phyloP scores from a whole-genome alignment of 2,329 filamentous ascomycete species.

The Diaporthe sp. region DNA sequence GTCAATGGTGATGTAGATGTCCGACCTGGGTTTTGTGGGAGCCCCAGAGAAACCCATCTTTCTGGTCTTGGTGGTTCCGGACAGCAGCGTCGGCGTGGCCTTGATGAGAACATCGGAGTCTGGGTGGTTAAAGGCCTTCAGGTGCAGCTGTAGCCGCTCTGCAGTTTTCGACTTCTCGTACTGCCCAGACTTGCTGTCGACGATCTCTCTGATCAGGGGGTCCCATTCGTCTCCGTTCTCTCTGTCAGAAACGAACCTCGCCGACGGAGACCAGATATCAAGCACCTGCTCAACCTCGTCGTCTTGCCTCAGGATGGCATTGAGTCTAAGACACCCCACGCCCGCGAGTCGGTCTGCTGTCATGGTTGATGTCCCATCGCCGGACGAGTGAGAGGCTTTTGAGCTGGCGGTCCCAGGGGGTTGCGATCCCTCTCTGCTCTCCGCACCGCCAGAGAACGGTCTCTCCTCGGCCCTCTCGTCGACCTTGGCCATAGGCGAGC shows the following conservation, averaged over 20 bases:
- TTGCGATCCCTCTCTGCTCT: slow-evolving; percentile 59
- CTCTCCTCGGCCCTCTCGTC: slow-evolving; percentile 65
- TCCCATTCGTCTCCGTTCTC: slow-evolving; percentile 78
- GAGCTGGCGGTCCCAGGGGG: slow-evolving; percentile 73
- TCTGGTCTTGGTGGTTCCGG: slow-evolving; percentile 83
- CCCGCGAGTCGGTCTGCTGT: slow-evolving; percentile 79
- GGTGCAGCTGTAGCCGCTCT: slow-evolving; percentile 83
- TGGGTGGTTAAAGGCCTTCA: slow-evolving; percentile 82
- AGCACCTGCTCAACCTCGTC: slow-evolving; percentile 83
- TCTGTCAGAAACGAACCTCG: slow-evolving; percentile 67
- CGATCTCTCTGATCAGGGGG: slow-evolving; percentile 78
- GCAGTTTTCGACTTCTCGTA: slow-evolving; percentile 81
- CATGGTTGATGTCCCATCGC: slow-evolving; percentile 58
- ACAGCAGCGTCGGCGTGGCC: slow-evolving; percentile 87
- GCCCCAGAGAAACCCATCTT: slow-evolving; percentile 96
- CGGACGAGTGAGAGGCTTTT: slow-evolving; percentile 53
- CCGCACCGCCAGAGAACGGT: slow-evolving; percentile 50
- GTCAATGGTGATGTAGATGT: slow-evolving; percentile 92
- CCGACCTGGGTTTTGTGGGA: slow-evolving; percentile 87
- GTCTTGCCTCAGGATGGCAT: slow-evolving; percentile 78
- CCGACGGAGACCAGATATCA: slow-evolving; percentile 79
- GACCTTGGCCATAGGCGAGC: slow-evolving; percentile 68
- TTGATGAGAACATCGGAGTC: slow-evolving; percentile 88
- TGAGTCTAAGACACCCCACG: slow-evolving; percentile 83
- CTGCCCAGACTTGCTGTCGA: slow-evolving; percentile 79